Conservation (phyloP, 352 stramenopile genomes). For the Pythium brachiatum region DNA sequence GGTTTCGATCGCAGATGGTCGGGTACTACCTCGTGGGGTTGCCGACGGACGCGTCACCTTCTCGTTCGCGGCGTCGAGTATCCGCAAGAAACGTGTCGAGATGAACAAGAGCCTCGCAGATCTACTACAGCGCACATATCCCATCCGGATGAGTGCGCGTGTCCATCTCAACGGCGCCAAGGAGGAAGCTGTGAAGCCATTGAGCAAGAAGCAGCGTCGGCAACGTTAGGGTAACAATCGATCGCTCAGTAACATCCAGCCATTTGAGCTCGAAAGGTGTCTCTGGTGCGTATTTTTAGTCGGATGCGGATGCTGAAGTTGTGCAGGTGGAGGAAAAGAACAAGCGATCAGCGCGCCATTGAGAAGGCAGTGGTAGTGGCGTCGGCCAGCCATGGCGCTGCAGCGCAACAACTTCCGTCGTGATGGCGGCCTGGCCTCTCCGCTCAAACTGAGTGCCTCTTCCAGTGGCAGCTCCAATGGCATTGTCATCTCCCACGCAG, state of each 20-base stretch:
- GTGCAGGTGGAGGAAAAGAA: background rate
- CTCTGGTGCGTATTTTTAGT: slow-evolving; percentile 1
- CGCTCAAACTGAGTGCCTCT: slow-evolving; percentile 2
- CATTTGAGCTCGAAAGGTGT: background rate
- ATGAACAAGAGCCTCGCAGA: slow-evolving; percentile 51
- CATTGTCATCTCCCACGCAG: slow-evolving; percentile 37
- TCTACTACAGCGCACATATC: slow-evolving; percentile 51
- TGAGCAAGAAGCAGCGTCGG: slow-evolving; percentile 21
- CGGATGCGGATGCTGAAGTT: background rate
- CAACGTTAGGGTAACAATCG: slow-evolving; percentile 13
- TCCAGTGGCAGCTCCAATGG: background rate
- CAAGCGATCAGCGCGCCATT: background rate
- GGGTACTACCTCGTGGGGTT: slow-evolving; percentile 69
- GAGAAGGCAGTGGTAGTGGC: background rate
- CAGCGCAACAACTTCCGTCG: slow-evolving; percentile 67
- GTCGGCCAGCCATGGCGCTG: slow-evolving; percentile 25
- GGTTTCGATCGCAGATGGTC: slow-evolving; percentile 63
- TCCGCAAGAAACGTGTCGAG: slow-evolving; percentile 38
- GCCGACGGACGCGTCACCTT: slow-evolving; percentile 46
- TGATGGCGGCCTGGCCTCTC: slow-evolving; percentile 18
- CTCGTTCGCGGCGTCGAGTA: slow-evolving; percentile 36
- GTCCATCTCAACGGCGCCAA: background rate
- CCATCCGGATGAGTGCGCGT: slow-evolving; percentile 28
- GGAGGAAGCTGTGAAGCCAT: background rate
- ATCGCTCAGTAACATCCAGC: slow-evolving; percentile 15